These are phyloP conservation scores for Tuber magnatum DNA, from an alignment of 495 filamentous ascomycete genomes.

Conservation along the genomic window DNA sequence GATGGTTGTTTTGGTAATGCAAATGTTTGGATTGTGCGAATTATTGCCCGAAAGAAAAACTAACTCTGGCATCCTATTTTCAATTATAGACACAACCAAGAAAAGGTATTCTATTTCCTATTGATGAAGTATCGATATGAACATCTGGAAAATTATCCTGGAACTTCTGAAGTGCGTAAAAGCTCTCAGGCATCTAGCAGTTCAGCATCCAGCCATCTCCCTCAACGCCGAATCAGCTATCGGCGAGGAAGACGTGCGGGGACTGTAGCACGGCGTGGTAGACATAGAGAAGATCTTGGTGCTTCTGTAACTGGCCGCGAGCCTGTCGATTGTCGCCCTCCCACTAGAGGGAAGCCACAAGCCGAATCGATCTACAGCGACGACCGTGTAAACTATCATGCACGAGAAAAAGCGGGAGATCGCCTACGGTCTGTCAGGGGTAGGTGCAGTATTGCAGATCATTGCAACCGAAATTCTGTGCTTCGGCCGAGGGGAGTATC, in stretches of 20 bases:
- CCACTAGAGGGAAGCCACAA: background rate
- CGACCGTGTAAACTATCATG: background rate
- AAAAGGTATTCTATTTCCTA: conserved; percentile 84
- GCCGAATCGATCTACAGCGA: background rate
- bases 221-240: background rate
- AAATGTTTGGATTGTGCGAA: conserved; percentile 6
- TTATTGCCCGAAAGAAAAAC: conserved; percentile 20
- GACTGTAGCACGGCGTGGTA: background rate
- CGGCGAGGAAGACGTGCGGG: background rate
- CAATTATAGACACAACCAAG: conserved; percentile 62
- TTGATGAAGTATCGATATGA: conserved; percentile 72
- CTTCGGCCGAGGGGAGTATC: conserved; percentile 5
- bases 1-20: background rate
- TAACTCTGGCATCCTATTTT: conserved; percentile 29
- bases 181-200: background rate
- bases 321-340: conserved; percentile 1
- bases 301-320: background rate
- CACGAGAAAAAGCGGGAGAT: background rate
- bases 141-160: conserved; percentile 68
- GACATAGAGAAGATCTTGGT: background rate
- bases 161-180: conserved; percentile 1
- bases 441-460: background rate
- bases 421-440: background rate
- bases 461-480: background rate
- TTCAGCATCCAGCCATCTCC: background rate